Base-by-base conservation (phyloP, 257 asterid species). In the Craterostigma plantagineum region DNA sequence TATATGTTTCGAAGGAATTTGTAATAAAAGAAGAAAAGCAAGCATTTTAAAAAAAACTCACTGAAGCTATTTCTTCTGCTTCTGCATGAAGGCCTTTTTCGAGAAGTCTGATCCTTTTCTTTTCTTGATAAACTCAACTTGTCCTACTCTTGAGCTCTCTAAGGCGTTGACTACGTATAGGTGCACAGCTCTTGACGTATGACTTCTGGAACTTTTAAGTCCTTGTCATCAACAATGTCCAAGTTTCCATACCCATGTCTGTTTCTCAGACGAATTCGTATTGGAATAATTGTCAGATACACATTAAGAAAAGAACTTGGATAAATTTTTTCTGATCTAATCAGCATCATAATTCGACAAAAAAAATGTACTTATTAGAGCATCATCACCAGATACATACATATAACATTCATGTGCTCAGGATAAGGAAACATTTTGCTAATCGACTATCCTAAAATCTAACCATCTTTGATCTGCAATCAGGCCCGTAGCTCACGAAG, bases 241-340 rank as follows among this genome's bases (percentile, higher is more conserved):
- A 95, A 90, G 77, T 90, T 79, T 55, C 95, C 98, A 52, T 82
- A 90, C 40, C 98, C 98, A 68, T 90, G 98, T 58, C 98, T 83
- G 34, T 41, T 42, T 61, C 60, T 38, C 18, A 50, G 16, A 60
- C 41, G 51, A 54, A 30, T 16, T 45, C 34, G 16, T 16, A 59
- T 23, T 53, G 43, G 37, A 57, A 42, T 40, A 49, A 33, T 11
- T 35, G 11, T 34, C 39, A n/a, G 38, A 23, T 23, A 6, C 30
- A 23, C 6, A 23, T 23, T 23, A 2, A 23, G 30, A 2, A 6
- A 23, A 23, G 30, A 6, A 23, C 2, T 2, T 6, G 30, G 6
- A 23, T 23, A 23, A 23, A 23, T 23, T 23, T n/a, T 2, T 23
- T 23, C 6, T 6, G 30, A 23, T 23, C 30, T 23, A 23, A 23